Conservation (phyloP, 2,329 filamentous ascomycete genomes). For the Aspergillus pseudonomiae region DNA sequence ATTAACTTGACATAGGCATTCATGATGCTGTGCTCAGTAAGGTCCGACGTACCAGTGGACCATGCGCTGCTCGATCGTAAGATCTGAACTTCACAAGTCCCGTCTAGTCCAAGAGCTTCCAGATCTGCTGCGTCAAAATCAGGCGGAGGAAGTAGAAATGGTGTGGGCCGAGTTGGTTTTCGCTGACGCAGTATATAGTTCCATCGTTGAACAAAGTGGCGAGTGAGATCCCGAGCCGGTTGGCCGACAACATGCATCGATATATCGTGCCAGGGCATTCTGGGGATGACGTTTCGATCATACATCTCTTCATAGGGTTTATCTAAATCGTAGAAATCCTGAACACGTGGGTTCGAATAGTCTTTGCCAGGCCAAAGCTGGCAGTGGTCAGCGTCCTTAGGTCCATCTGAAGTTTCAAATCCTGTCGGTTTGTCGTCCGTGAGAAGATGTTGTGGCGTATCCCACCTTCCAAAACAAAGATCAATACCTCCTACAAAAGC, state of each 20-base stretch:
- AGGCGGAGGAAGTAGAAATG: slow-evolving; percentile 88
- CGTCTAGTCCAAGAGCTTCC: slow-evolving; percentile 82
- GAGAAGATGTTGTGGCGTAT: slow-evolving; percentile 88
- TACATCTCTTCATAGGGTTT: slow-evolving; percentile 99
- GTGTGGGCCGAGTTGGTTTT: slow-evolving; percentile 89
- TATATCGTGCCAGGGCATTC: slow-evolving; percentile 99
- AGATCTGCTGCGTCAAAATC: slow-evolving; percentile 87
- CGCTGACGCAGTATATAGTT: slow-evolving; percentile 93
- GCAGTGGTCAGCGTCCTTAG: slow-evolving; percentile 87
- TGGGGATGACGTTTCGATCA: slow-evolving; percentile 79
- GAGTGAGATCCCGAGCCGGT: slow-evolving; percentile 87
- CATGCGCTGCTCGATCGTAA: slow-evolving; percentile 86
- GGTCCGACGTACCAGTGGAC: slow-evolving; percentile 83
- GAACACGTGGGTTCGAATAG: slow-evolving; percentile 93
- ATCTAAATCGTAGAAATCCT: slow-evolving; percentile 90
- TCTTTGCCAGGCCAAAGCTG: slow-evolving; percentile 98
- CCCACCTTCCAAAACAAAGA: slow-evolving; percentile 96
- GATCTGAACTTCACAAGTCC: slow-evolving; percentile 96
- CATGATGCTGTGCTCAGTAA: slow-evolving; percentile 92
- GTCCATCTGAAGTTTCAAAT: slow-evolving; percentile 76
- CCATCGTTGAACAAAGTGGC: slow-evolving; percentile 97
- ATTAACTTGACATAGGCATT: slow-evolving; percentile 95
- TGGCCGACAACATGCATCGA: slow-evolving; percentile 97
- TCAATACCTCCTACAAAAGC: slow-evolving; percentile 96
- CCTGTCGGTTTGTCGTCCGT: slow-evolving; percentile 94